phyloP scores from a whole-genome alignment of 2,329 filamentous ascomycete genomes.

The Exophiala calicioides region DNA sequence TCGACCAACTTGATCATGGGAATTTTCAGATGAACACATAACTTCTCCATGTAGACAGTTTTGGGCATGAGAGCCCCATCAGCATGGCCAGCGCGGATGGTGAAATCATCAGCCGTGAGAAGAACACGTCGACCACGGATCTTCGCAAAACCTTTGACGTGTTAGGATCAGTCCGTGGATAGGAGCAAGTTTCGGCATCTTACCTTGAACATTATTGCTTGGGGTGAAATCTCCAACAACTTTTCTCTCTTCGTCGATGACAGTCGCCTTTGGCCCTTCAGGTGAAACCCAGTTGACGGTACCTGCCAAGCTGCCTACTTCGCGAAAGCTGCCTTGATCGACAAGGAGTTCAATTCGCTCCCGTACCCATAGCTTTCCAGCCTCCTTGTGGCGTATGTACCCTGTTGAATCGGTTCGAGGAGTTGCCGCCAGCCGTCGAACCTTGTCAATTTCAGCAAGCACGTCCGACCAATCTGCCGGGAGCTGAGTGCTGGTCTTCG shows the following conservation, averaged over 20 bases:
- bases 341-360: slow-evolving; percentile 62
- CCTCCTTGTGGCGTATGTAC: slow-evolving; percentile 63
- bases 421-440: slow-evolving; percentile 56
- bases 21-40: slow-evolving; percentile 63
- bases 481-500: no score
- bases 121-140: slow-evolving; percentile 50
- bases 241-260: slow-evolving; percentile 38
- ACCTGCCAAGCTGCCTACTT: slow-evolving; percentile 63
- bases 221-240: slow-evolving; percentile 56
- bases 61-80: slow-evolving; percentile 61
- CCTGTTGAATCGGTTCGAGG: slow-evolving; percentile 57
- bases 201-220: slow-evolving; percentile 62
- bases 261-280: slow-evolving; percentile 34
- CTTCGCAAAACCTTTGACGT: neutral
- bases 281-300: slow-evolving; percentile 54
- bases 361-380: slow-evolving; percentile 66
- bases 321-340: slow-evolving; percentile 57
- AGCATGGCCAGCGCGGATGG: slow-evolving; percentile 63
- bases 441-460: slow-evolving; percentile 55
- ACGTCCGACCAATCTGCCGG: slow-evolving; percentile 65
- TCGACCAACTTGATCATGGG: no score
- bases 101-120: slow-evolving; percentile 66
- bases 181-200: neutral
- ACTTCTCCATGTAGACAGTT: slow-evolving; percentile 62
- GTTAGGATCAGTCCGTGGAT: slow-evolving; percentile 12